These are phyloP conservation scores for Quillaja saponaria DNA, from an alignment of 306 rosid species.

Conservation along the genomic window DNA sequence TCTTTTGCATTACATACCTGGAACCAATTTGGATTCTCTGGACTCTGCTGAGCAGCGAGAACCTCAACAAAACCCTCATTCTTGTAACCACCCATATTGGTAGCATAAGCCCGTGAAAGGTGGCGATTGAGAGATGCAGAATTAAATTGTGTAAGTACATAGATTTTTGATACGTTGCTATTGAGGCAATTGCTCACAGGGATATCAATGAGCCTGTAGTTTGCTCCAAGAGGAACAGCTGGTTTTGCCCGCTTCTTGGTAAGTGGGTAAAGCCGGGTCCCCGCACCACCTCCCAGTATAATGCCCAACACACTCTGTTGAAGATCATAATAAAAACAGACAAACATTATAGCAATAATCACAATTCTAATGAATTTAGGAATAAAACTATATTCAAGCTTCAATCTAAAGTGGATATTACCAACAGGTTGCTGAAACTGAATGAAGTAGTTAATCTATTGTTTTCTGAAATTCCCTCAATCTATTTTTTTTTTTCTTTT, in stretches of 20 bases:
- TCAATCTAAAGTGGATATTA: too few species aligned
- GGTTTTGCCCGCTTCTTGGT: constrained; percentile 99
- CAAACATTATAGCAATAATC: constrained; percentile 7
- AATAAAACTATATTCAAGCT: too few species aligned
- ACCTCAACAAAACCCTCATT: constrained; percentile 98
- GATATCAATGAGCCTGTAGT: constrained; percentile 92
- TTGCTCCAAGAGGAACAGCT: constrained; percentile 97
- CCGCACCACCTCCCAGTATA: constrained; percentile 97
- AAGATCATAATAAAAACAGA: constrained; percentile 21
- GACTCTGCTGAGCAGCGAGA: constrained; percentile 99
- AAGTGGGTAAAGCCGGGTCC: constrained; percentile 89
- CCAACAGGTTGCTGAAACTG: background rate
- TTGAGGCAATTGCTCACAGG: constrained; percentile 97
- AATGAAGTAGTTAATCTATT: too few species aligned
- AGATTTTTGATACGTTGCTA: constrained; percentile 91
- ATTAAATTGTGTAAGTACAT: constrained; percentile 95
- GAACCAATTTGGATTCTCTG: constrained; percentile 99
- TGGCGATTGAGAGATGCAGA: constrained; percentile 98
- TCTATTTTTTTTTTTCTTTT: background rate
- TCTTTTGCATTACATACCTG: constrained; percentile 51
- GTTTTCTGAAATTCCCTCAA: background rate
- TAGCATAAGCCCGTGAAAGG: constrained; percentile 92
- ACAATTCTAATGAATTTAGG: background rate
- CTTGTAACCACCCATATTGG: constrained; percentile 94
- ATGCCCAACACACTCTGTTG: constrained; percentile 88